These are phyloP conservation scores for Marsdenia floribunda DNA, from an alignment of 257 asterid genomes.

Conservation along the genomic window DNA sequence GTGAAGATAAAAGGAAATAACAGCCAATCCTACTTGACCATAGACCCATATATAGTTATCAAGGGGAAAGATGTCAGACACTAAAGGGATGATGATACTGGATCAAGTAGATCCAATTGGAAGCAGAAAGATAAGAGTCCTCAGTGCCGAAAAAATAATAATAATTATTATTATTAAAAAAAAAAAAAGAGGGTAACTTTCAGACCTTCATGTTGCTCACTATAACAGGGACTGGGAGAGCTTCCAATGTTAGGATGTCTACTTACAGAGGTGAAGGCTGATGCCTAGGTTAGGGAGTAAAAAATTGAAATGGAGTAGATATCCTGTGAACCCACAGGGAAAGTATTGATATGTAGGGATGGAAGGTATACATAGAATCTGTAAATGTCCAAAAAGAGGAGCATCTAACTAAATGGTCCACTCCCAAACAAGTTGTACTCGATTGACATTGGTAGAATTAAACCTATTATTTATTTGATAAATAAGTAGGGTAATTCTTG, in stretches of 20 bases:
- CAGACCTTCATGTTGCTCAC: neutral
- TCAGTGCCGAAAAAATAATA: no score
- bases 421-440: neutral
- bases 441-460: neutral
- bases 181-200: no score
- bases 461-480: no score
- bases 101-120: neutral
- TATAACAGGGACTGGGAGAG: neutral
- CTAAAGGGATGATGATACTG: neutral
- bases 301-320: neutral
- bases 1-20: neutral
- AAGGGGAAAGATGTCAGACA: neutral
- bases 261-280: neutral
- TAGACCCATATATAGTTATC: no score
- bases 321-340: no score
- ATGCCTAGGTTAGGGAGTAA: neutral
- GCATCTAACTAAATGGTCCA: neutral
- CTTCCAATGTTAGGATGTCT: neutral
- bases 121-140: neutral
- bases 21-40: neutral
- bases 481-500: neutral
- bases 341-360: neutral
- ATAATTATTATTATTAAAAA: no score
- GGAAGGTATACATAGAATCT: neutral
- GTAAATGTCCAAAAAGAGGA: neutral